phyloP scores from a whole-genome alignment of 2,329 filamentous ascomycete genomes.

The Arthrobotrys entomopaga region DNA sequence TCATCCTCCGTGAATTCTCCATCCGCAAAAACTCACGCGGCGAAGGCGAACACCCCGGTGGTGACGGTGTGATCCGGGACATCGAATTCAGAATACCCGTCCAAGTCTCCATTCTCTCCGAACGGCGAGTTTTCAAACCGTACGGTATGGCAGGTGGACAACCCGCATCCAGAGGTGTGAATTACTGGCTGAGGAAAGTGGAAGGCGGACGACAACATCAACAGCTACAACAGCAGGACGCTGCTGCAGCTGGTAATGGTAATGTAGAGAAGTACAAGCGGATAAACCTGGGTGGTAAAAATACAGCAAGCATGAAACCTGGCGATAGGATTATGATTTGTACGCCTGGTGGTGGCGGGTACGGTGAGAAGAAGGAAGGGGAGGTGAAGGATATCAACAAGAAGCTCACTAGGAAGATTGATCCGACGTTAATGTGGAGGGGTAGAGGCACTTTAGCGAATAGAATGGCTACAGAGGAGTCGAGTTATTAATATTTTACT shows the following conservation, averaged over 20 bases:
- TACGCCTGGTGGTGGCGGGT: constrained; percentile 82
- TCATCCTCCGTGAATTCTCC: constrained; percentile 76
- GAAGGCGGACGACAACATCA: constrained; percentile 23
- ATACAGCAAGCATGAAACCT: constrained; percentile 78
- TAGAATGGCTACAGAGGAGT: constrained; percentile 66
- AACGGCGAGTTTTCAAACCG: constrained; percentile 78
- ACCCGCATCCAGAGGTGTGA: constrained; percentile 80
- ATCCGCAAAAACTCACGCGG: constrained; percentile 73
- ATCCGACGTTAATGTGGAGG: constrained; percentile 71
- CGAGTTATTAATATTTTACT: constrained; percentile 59
- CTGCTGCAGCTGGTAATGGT: constrained; percentile 39
- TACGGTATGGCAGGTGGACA: constrained; percentile 86
- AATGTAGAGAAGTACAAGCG: constrained; percentile 69
- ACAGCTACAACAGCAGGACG: too few relatives aligned
- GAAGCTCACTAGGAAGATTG: constrained; percentile 67
- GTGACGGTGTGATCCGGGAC: constrained; percentile 79
- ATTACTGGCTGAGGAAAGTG: constrained; percentile 85
- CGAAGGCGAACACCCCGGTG: constrained; percentile 73
- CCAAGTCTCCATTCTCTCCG: constrained; percentile 80
- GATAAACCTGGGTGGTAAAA: constrained; percentile 82
- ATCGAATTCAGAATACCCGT: constrained; percentile 83
- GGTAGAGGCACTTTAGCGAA: constrained; percentile 68
- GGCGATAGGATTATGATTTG: constrained; percentile 81
- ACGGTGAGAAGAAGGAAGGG: constrained; percentile 62
- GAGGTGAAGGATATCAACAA: constrained; percentile 68